Conservation (phyloP, 1,139 yeast genomes). For the Kodamaea fungicola region DNA sequence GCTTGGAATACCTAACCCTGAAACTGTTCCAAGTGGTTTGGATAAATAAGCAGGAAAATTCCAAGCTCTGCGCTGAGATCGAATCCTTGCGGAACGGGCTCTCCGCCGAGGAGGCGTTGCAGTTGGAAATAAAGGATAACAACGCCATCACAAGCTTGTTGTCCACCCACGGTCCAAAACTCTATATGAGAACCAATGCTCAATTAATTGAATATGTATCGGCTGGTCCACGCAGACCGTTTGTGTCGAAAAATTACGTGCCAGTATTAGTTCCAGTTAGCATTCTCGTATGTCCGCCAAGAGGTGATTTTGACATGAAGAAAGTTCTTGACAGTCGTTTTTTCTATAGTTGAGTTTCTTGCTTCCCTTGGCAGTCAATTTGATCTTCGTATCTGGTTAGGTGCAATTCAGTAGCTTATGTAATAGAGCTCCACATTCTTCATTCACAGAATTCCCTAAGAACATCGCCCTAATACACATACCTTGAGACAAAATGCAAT, state of each 20-base stretch:
- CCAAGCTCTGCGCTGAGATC: slow-evolving; percentile 16
- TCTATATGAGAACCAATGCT: slow-evolving; percentile 4
- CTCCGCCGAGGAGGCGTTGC: slow-evolving; percentile 9
- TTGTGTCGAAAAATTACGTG: slow-evolving; percentile 9
- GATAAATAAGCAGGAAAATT: slow-evolving; percentile 19
- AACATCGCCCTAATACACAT: too few relatives aligned
- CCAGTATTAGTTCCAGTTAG: slow-evolving; percentile 23
- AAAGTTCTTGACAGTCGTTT: slow-evolving; percentile 31
- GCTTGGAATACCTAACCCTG: slow-evolving; percentile 22
- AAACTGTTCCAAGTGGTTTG: slow-evolving; percentile 35
- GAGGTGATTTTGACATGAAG: slow-evolving; percentile 32
- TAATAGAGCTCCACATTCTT: too few relatives aligned
- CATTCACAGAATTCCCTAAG: too few relatives aligned
- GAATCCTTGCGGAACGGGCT: not conserved
- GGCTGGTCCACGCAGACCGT: not conserved
- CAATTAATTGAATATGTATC: slow-evolving; percentile 8
- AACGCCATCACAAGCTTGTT: slow-evolving; percentile 2
- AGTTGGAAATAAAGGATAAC: slow-evolving; percentile 13
- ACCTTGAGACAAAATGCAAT: too few relatives aligned
- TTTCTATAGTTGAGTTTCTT: slow-evolving; percentile 18
- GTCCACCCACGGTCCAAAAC: slow-evolving; percentile 6
- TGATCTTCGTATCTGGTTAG: too few relatives aligned
- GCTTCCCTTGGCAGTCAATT: too few relatives aligned
- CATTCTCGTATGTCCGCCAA: slow-evolving; percentile 26
- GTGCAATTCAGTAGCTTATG: too few relatives aligned